Evolutionary conservation across 192 early-diverging fungal genomes (phyloP).

Genomic region (Coemansia sp.): DNA sequence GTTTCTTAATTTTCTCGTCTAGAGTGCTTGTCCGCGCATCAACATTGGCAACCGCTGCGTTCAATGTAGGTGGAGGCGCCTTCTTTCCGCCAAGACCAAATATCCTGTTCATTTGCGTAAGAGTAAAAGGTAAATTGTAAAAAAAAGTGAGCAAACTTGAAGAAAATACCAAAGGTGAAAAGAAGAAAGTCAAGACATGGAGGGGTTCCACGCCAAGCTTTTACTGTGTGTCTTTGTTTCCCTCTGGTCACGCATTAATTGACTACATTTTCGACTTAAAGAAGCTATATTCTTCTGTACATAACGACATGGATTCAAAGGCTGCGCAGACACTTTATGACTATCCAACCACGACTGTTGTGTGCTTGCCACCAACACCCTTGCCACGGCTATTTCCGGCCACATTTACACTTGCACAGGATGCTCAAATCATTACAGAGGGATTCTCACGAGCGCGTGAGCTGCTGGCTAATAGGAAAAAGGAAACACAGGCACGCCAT

Average conservation of each 20-base stretch:
- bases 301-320: background rate
- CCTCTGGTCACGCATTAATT: background rate
- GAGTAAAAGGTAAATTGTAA: background rate
- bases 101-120: constrained; percentile 77
- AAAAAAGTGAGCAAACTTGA: background rate
- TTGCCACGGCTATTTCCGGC: constrained; percentile 13
- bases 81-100: constrained; percentile 85
- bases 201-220: background rate
- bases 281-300: background rate
- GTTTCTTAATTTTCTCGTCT: constrained; percentile 90
- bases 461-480: constrained; percentile 5
- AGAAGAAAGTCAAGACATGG: background rate
- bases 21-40: constrained; percentile 83
- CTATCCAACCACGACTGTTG: constrained; percentile 15
- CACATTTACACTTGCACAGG: constrained; percentile 1
- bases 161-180: background rate
- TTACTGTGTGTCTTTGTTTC: background rate
- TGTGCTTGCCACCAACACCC: constrained; percentile 17
- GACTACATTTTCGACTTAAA: background rate
- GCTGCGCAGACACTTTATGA: background rate
- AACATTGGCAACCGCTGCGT: constrained; percentile 81
- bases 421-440: constrained; percentile 12
- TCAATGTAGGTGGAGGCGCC: constrained; percentile 82
- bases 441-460: constrained; percentile 18
- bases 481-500: constrained; percentile 12